Evolutionary conservation across 1,284 basidiomycete species (phyloP).

Genomic region (Tilletia indica): DNA sequence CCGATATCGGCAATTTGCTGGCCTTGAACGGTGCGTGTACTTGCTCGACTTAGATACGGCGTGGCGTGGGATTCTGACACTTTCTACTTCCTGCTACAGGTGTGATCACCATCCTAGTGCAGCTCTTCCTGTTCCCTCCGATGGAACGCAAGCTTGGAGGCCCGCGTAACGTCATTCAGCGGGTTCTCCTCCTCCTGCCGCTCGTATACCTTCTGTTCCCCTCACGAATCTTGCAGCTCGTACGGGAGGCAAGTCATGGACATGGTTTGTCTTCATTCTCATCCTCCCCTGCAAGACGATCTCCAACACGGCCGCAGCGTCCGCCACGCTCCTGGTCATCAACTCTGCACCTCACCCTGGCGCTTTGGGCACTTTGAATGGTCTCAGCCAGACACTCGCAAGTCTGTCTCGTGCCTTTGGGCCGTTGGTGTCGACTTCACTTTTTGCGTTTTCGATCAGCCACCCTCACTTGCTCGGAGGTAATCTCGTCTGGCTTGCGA

Average conservation of each 20-base stretch:
- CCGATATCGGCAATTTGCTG: constrained; percentile 39
- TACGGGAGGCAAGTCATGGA: constrained; percentile 5
- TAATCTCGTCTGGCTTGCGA: constrained; percentile 37
- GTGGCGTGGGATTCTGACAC: too few species aligned
- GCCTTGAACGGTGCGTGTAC: constrained; percentile 33
- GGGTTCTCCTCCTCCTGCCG: constrained; percentile 51
- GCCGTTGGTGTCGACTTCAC: constrained; percentile 32
- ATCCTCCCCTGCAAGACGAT: constrained; percentile 19
- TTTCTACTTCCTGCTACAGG: background rate
- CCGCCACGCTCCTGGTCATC: constrained; percentile 39
- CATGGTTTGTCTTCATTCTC: constrained; percentile 14
- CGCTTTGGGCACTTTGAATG: constrained; percentile 37
- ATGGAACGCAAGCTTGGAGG: constrained; percentile 54
- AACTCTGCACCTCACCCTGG: constrained; percentile 28
- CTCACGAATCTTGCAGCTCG: constrained; percentile 44
- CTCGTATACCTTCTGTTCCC: constrained; percentile 48
- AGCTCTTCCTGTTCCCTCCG: constrained; percentile 56
- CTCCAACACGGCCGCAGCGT: constrained; percentile 29
- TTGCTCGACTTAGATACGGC: too few species aligned
- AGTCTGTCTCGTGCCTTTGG: constrained; percentile 32
- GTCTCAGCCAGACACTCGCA: constrained; percentile 33
- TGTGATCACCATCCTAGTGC: constrained; percentile 46
- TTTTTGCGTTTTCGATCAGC: constrained; percentile 35
- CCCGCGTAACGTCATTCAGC: constrained; percentile 46
- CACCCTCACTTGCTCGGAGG: constrained; percentile 30